A percentile compares a stretch with the other conserved stretches of the same genome.
Conservation (phyloP, 2,329 filamentous ascomycete species). For the Orbilia javanica region DNA sequence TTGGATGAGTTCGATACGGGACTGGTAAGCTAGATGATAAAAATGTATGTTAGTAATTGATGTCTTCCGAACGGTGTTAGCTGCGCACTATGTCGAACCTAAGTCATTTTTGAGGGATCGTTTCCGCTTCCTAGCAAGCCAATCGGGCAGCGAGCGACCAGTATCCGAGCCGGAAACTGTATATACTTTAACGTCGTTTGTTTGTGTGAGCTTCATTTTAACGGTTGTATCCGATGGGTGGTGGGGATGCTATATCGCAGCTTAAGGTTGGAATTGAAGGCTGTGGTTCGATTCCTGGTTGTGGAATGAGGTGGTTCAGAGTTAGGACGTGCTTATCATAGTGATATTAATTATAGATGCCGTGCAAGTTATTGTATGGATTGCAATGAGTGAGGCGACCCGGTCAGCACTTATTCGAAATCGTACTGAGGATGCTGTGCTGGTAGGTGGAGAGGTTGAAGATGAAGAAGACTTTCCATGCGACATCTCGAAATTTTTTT, state of each 20-base stretch:
- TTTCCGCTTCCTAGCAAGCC: constrained; percentile 91
- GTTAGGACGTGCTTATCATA: constrained; percentile 12
- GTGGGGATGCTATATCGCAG: background rate
- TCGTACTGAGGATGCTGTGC: background rate
- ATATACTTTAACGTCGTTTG: constrained; percentile 88
- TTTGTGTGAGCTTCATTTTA: constrained; percentile 83
- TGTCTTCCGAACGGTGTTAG: background rate
- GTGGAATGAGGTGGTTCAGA: background rate
- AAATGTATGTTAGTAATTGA: constrained; percentile 11
- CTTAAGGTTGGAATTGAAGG: background rate
- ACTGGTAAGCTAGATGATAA: constrained; percentile 79
- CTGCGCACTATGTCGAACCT: constrained; percentile 61
- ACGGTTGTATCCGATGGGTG: constrained; percentile 33
- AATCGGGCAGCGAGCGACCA: constrained; percentile 89
- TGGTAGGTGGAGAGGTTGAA: constrained; percentile 12
- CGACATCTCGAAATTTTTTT: constrained; percentile 56
- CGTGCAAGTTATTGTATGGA: background rate
- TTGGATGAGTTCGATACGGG: constrained; percentile 92
- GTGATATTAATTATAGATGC: background rate
- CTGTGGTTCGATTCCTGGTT: background rate
- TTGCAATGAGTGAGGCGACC: background rate
- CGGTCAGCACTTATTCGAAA: background rate
- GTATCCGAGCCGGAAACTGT: constrained; percentile 93
- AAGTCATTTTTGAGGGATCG: constrained; percentile 86
- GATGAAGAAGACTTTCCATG: background rate